Evolutionary conservation across 2,329 filamentous ascomycete genomes (phyloP).

Genomic region (Fusarium sp.): DNA sequence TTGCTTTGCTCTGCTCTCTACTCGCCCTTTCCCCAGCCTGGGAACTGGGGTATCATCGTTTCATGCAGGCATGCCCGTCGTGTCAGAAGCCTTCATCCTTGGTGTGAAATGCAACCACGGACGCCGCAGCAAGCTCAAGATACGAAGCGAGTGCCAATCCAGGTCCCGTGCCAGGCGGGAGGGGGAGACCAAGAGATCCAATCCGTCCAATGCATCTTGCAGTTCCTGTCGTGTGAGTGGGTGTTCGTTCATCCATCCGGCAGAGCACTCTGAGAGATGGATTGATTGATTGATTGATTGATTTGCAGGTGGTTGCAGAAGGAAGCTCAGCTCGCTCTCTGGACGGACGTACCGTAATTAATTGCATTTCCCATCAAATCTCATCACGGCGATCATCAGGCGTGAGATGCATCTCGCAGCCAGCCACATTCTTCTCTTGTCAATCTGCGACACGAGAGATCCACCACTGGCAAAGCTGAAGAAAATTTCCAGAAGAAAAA

Average conservation of each 20-base stretch:
- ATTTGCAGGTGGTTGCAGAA: slow-evolving; percentile 1
- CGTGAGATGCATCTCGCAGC: slow-evolving; percentile 7
- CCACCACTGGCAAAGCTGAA: slow-evolving; percentile 25
- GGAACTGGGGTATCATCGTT: slow-evolving; percentile 6
- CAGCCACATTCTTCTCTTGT: slow-evolving; percentile 10
- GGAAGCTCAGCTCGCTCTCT: background rate
- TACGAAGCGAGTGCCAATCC: slow-evolving; percentile 2
- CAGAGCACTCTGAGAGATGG: background rate
- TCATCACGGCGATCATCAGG: background rate
- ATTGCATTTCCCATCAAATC: slow-evolving; percentile 5
- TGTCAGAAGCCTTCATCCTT: slow-evolving; percentile 1
- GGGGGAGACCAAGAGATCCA: background rate
- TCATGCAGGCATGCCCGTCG: slow-evolving; percentile 13
- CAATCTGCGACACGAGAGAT: slow-evolving; percentile 24
- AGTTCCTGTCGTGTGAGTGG: background rate
- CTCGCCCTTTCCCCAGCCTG: background rate
- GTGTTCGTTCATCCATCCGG: background rate
- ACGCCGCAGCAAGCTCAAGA: background rate
- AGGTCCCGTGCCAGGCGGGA: slow-evolving; percentile 5
- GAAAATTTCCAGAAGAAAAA: slow-evolving; percentile 43
- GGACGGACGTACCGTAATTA: background rate
- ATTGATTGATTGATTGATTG: background rate
- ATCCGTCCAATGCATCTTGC: slow-evolving; percentile 1
- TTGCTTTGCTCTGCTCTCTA: background rate
- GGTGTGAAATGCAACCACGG: background rate